Percentiles rank a stretch among this genome's conserved stretches.
Conservation (phyloP, 2,329 filamentous ascomycete species). For the Myriosclerotinia curreyana region DNA sequence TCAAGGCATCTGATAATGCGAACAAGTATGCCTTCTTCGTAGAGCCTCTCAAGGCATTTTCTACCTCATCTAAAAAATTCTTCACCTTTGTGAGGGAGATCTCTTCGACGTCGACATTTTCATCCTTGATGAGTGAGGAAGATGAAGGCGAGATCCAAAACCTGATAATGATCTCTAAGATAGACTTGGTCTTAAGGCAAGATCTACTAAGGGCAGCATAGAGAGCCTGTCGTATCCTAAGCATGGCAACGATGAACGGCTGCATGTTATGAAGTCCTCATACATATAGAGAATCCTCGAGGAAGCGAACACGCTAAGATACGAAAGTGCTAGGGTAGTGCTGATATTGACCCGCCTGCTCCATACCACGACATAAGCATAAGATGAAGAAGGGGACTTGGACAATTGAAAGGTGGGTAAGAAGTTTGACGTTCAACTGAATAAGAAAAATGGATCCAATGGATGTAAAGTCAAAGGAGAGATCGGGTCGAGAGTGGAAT, state of each 20-base stretch:
- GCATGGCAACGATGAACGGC: conserved; percentile 56
- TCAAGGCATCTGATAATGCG: conserved; percentile 49
- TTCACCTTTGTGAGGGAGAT: conserved; percentile 26
- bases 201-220: conserved; percentile 55
- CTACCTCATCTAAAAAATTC: conserved; percentile 57
- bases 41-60: conserved; percentile 50
- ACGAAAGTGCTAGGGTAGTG: conserved; percentile 25
- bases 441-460: background rate
- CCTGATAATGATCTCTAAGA: conserved; percentile 55
- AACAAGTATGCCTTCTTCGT: conserved; percentile 44
- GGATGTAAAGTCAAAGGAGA: background rate
- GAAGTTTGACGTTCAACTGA: background rate
- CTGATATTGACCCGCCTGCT: conserved; percentile 15
- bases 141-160: conserved; percentile 49
- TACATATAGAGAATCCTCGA: conserved; percentile 36
- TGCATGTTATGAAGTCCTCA: conserved; percentile 41
- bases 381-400: background rate
- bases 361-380: conserved; percentile 10
- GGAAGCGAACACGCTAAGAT: conserved; percentile 16
- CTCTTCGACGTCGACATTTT: conserved; percentile 28
- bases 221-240: conserved; percentile 53
- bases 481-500: background rate
- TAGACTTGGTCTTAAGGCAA: conserved; percentile 56
- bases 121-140: conserved; percentile 30
- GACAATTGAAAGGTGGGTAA: background rate